A percentile compares a stretch with the other conserved stretches of the same genome.
Evolutionary conservation across 1,139 yeast species (phyloP).

Genomic region (Blastobotrys elegans): DNA sequence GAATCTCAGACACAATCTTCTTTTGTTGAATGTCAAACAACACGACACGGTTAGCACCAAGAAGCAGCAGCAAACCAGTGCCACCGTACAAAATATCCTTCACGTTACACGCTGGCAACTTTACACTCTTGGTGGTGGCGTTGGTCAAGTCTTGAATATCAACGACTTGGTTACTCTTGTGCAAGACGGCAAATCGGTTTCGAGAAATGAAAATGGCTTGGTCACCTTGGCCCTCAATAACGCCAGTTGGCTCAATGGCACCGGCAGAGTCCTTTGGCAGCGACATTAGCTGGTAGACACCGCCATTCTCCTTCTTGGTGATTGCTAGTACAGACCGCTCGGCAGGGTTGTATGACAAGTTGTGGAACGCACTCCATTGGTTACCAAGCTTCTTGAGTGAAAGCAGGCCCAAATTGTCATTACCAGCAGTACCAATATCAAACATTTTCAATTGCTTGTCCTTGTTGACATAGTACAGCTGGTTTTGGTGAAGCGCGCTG

Average conservation of each 20-base stretch:
- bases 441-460: conserved; percentile 83
- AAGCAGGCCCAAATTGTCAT: conserved; percentile 68
- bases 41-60: conserved; percentile 67
- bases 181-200: conserved; percentile 83
- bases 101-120: conserved; percentile 65
- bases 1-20: conserved; percentile 64
- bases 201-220: conserved; percentile 90
- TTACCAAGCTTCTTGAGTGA: conserved; percentile 81
- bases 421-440: conserved; percentile 53
- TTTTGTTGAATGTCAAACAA: conserved; percentile 92
- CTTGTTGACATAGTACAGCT: conserved; percentile 67
- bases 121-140: conserved; percentile 73
- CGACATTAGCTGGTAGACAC: conserved; percentile 65
- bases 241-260: conserved; percentile 81
- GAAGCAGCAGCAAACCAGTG: conserved; percentile 78
- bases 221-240: conserved; percentile 75
- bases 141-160: conserved; percentile 82
- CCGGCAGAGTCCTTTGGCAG: conserved; percentile 88
- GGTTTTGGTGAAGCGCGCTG: conserved; percentile 61
- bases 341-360: conserved; percentile 85
- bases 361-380: conserved; percentile 80
- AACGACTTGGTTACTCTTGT: conserved; percentile 57
- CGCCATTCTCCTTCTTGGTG: conserved; percentile 60
- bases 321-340: conserved; percentile 84
- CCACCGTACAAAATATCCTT: conserved; percentile 72